Conservation (phyloP, 2,329 filamentous ascomycete species). For the Aspergillus alliaceus region DNA sequence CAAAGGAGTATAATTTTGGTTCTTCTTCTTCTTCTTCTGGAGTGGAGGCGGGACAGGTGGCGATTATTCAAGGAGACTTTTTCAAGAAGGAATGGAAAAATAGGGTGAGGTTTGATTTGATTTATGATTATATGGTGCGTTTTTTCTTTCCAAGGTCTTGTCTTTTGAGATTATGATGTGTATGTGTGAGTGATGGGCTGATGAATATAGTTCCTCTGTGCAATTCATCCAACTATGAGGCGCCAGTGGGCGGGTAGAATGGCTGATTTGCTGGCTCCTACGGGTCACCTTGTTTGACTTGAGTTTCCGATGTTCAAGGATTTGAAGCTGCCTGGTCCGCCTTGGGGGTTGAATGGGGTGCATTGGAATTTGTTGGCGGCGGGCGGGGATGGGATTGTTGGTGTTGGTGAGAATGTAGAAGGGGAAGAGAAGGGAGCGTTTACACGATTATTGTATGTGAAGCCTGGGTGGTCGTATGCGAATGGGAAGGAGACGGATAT, state of each 20-base stretch:
- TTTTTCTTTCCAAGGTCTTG: slow-evolving; percentile 1
- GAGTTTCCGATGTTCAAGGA: slow-evolving; percentile 46
- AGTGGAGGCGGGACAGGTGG: slow-evolving; percentile 47
- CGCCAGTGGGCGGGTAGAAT: slow-evolving; percentile 57
- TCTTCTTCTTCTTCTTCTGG: too few relatives aligned
- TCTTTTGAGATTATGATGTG: too few relatives aligned
- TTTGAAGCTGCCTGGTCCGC: slow-evolving; percentile 36
- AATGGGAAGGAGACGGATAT: slow-evolving; percentile 35
- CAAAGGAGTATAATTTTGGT: slow-evolving; percentile 21
- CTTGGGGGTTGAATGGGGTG: slow-evolving; percentile 40
- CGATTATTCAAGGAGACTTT: slow-evolving; percentile 59
- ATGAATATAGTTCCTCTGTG: slow-evolving; percentile 59
- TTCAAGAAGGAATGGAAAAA: slow-evolving; percentile 13
- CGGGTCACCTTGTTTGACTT: slow-evolving; percentile 57
- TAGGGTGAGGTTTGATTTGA: slow-evolving; percentile 13
- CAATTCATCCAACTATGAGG: slow-evolving; percentile 55
- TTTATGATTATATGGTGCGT: slow-evolving; percentile 53
- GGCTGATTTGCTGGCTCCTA: slow-evolving; percentile 49
- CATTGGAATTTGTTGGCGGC: slow-evolving; percentile 34
- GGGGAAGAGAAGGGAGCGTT: slow-evolving; percentile 14
- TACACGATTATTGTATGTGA: slow-evolving; percentile 29
- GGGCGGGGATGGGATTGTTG: slow-evolving; percentile 27
- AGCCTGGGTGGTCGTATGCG: slow-evolving; percentile 34
- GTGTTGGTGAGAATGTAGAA: slow-evolving; percentile 7
- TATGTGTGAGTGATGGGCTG: neutral